phyloP scores from a whole-genome alignment of 768 basidiomycete genomes.

The Multifurca ochricompacta region DNA sequence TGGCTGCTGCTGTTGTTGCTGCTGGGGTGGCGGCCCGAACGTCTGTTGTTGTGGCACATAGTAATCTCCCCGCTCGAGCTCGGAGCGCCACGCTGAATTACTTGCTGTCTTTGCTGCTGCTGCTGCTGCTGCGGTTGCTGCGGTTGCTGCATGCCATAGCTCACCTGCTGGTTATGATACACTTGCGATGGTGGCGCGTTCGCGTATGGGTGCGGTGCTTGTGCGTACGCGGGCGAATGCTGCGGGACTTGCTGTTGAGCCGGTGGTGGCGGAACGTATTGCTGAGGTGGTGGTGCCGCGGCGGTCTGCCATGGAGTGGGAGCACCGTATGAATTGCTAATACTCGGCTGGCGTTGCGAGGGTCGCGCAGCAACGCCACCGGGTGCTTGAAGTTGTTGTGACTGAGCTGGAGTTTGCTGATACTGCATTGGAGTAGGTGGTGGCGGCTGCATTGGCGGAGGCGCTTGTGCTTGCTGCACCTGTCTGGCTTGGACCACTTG shows the following conservation, averaged over 20 bases:
- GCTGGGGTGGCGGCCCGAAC: slow-evolving; percentile 12
- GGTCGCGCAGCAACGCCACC: not conserved
- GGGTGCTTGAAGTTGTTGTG: slow-evolving; percentile 19
- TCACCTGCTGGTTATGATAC: not conserved
- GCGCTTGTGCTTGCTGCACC: slow-evolving; percentile 18
- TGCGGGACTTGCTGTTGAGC: slow-evolving; percentile 15
- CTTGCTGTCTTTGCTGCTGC: slow-evolving; percentile 14
- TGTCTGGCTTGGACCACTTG: slow-evolving; percentile 18
- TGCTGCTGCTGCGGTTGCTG: slow-evolving; percentile 23
- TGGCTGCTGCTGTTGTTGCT: slow-evolving; percentile 26
- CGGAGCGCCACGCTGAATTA: slow-evolving; percentile 4
- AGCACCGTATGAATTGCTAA: slow-evolving; percentile 2
- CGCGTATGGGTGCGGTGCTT: slow-evolving; percentile 16
- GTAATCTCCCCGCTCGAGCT: slow-evolving; percentile 13
- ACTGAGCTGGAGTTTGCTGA: slow-evolving; percentile 33
- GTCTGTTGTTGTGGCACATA: slow-evolving; percentile 8
- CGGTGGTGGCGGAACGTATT: slow-evolving; percentile 15
- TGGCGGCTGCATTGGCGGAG: slow-evolving; percentile 33
- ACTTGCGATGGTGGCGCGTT: slow-evolving; percentile 15
- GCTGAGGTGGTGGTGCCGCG: slow-evolving; percentile 9
- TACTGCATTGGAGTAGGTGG: slow-evolving; percentile 31
- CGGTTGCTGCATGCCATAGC: slow-evolving; percentile 9
- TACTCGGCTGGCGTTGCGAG: slow-evolving; percentile 11
- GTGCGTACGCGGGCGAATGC: slow-evolving; percentile 10
- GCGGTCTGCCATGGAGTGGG: slow-evolving; percentile 6